phyloP scores from a whole-genome alignment of 192 early-diverging fungal genomes.

The Oehlia diaphana region DNA sequence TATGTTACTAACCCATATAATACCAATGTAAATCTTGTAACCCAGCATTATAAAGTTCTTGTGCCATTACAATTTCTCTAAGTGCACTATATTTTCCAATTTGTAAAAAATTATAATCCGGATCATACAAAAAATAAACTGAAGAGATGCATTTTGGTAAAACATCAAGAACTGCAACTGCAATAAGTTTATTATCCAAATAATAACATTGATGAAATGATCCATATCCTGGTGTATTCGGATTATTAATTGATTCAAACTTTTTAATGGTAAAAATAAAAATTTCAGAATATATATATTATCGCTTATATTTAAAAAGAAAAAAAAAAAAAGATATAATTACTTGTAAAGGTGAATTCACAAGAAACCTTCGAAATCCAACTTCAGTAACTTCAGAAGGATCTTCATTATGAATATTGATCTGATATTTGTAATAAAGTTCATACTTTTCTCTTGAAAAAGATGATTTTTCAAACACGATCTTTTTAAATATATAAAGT shows the following conservation, averaged over 20 bases:
- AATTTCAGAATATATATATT: neutral
- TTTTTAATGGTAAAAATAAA: neutral
- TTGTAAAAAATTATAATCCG: conserved; percentile 70
- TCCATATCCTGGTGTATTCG: conserved; percentile 56
- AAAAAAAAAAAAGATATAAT: neutral
- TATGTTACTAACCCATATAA: conserved; percentile 75
- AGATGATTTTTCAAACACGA: conserved; percentile 60
- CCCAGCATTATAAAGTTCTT: conserved; percentile 43
- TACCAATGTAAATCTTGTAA: conserved; percentile 70
- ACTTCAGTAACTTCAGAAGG: conserved; percentile 48
- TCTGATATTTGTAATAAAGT: conserved; percentile 84
- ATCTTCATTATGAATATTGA: conserved; percentile 75
- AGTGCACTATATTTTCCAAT: conserved; percentile 88
- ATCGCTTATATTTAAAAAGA: neutral
- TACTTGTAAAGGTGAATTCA: conserved; percentile 69
- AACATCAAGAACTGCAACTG: conserved; percentile 92
- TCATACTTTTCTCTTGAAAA: conserved; percentile 75
- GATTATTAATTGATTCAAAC: conserved; percentile 14
- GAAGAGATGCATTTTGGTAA: conserved; percentile 86
- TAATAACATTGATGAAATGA: conserved; percentile 94
- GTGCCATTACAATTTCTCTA: conserved; percentile 73
- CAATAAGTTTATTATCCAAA: conserved; percentile 76
- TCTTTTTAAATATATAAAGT: conserved; percentile 32
- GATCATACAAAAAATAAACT: conserved; percentile 96
- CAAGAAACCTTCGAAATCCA: conserved; percentile 69